phyloP scores from a whole-genome alignment of 331 rosid species.

The Cydonia oblonga region DNA sequence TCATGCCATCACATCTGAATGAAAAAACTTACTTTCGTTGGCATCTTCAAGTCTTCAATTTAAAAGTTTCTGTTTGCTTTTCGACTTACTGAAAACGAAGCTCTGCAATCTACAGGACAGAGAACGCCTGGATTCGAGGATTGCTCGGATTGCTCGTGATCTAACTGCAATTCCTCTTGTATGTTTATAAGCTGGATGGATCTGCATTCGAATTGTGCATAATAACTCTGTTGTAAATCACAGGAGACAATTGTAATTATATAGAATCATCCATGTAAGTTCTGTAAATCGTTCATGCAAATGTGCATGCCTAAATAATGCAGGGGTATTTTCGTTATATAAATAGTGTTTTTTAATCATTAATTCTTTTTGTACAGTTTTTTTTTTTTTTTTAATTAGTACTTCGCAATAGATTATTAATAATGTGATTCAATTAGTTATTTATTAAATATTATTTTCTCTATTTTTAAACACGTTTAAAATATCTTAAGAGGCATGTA shows the following conservation, averaged over 20 bases:
- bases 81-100: neutral
- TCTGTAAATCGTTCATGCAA: neutral
- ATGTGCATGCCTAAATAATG: neutral
- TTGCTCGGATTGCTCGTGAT: constrained; percentile 13
- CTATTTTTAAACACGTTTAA: too few species aligned
- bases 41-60: constrained; percentile 1
- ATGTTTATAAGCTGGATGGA: neutral
- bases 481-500: too few species aligned
- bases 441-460: too few species aligned
- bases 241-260: constrained; percentile 9
- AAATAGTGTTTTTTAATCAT: too few species aligned
- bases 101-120: constrained; percentile 34
- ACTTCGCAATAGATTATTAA: too few species aligned
- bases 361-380: too few species aligned
- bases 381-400: too few species aligned
- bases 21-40: neutral
- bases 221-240: constrained; percentile 4
- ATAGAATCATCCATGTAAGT: neutral
- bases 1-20: neutral
- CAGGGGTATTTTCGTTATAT: too few species aligned
- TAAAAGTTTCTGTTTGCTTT: constrained; percentile 5
- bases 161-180: neutral
- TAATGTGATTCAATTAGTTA: too few species aligned
- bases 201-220: constrained; percentile 1
- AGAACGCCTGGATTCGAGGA: constrained; percentile 14